Evolutionary conservation across 345 rosid genomes (phyloP).

Genomic region (Lepidium didymum): DNA sequence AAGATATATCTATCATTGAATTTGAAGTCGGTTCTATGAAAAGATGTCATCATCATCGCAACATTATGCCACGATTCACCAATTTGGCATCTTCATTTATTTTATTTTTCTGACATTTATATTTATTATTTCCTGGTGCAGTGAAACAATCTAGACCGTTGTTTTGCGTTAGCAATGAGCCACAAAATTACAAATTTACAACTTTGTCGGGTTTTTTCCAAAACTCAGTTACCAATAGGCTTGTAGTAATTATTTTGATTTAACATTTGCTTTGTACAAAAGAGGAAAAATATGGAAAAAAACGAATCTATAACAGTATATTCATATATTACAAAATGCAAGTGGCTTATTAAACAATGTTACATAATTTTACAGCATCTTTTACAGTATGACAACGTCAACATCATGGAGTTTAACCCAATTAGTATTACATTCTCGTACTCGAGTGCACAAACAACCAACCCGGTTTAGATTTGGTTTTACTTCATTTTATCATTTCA

Average conservation of each 20-base stretch:
- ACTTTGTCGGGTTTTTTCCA: slow-evolving; percentile 13
- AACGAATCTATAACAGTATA: neutral
- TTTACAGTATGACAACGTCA: neutral
- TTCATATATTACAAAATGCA: neutral
- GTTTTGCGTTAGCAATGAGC: slow-evolving; percentile 5
- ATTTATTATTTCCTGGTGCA: neutral
- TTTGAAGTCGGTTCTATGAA: neutral
- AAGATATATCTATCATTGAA: neutral
- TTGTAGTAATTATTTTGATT: neutral
- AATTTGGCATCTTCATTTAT: neutral
- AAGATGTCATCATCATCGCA: slow-evolving; percentile 22
- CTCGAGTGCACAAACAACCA: neutral
- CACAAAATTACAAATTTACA: slow-evolving; percentile 11
- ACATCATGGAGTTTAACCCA: slow-evolving; percentile 7
- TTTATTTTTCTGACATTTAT: neutral
- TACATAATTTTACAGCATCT: neutral
- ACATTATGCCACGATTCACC: slow-evolving; percentile 21
- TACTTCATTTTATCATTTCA: neutral
- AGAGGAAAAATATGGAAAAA: neutral
- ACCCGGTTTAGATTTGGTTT: neutral
- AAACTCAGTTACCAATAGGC: neutral
- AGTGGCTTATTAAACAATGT: neutral
- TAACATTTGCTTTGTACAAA: neutral
- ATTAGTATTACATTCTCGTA: neutral
- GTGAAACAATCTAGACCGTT: slow-evolving; percentile 18